These are phyloP conservation scores for Lachancea thermotolerans DNA, from an alignment of 805 yeast species.

Conservation along the genomic window DNA sequence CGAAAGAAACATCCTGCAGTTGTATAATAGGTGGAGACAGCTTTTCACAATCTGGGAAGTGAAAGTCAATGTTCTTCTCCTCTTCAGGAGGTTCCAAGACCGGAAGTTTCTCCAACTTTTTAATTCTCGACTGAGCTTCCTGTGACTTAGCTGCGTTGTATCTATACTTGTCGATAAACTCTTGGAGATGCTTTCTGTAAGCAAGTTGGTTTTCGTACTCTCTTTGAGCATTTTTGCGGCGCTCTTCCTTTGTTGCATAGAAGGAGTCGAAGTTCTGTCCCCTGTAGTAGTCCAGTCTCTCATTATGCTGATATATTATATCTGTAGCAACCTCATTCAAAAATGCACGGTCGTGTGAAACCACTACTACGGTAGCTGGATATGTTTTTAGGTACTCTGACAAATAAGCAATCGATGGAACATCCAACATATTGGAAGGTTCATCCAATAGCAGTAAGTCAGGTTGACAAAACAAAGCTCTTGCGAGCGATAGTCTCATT, in stretches of 20 bases:
- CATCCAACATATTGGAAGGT: slow-evolving; percentile 99
- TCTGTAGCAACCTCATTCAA: slow-evolving; percentile 97
- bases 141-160: slow-evolving; percentile 96
- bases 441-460: slow-evolving; percentile 91
- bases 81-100: slow-evolving; percentile 90
- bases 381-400: slow-evolving; percentile 86
- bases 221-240: slow-evolving; percentile 84
- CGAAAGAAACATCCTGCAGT: slow-evolving; percentile 79
- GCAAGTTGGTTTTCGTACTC: slow-evolving; percentile 99
- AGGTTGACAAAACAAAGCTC: slow-evolving; percentile 96
- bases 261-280: slow-evolving; percentile 91
- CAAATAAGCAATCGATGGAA: slow-evolving; percentile 91
- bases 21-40: slow-evolving; percentile 91
- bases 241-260: slow-evolving; percentile 89
- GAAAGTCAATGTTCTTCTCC: slow-evolving; percentile 76
- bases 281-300: slow-evolving; percentile 90
- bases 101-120: slow-evolving; percentile 92
- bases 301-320: slow-evolving; percentile 95
- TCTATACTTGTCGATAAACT: slow-evolving; percentile 91
- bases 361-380: slow-evolving; percentile 88
- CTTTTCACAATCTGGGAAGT: slow-evolving; percentile 91
- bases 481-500: slow-evolving; percentile 96
- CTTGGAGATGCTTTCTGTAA: slow-evolving; percentile 85
- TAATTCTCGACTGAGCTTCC: slow-evolving; percentile 97
- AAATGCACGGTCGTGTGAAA: slow-evolving; percentile 96